Evolutionary conservation across 164 flowering plant species (phyloP), one percentile per base, ranked within the genome.

Genomic region (Magnolia changhungtana): DNA sequence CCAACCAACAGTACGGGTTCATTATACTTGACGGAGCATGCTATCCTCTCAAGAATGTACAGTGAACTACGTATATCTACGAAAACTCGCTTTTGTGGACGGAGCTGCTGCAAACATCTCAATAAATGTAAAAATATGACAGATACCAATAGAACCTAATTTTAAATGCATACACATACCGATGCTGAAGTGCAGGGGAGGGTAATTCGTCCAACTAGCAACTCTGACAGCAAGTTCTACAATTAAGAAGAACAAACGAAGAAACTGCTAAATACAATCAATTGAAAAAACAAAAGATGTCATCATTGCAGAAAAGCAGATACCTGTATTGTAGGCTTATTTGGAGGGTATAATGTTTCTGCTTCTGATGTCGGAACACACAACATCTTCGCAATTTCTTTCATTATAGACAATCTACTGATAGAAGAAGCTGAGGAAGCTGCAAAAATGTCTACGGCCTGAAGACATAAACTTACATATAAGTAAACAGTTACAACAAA

Each of bases 1-100:
- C 99, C 99, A 82, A 96, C 98, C 87, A 96, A 82, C 19, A 96
- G 94, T 72, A 94, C 92, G 69, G 99, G 92, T 86, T 96, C 99
- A 81, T 94, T 96, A 72, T 74, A 86, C 84, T 88, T 88, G 50
- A 91, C 90, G 82, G 98, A 92, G 78, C 90, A 83, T 76, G 99
- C 96, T 79, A 96, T 87, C 78, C 84, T 90, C 84, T 96, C 99
- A 80, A 96, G 92, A 50, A 87, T 70, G 80, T 86, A 87, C 37
- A 90, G 72, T 45, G 95, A 91, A 82, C 87, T 87, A 75, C 90
- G 87, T 14, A 91, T 87, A 77, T 87, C 85, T 24, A 89, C 98
- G 81, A 96, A 95, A 50, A 86, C 81, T 75, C 81, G 89, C 74
- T 69, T 84, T 72, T 79, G 79, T 63, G 63, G 75, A 67, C 63